Base-by-base conservation (phyloP, 495 filamentous ascomycete species). In the Podospora australis region DNA sequence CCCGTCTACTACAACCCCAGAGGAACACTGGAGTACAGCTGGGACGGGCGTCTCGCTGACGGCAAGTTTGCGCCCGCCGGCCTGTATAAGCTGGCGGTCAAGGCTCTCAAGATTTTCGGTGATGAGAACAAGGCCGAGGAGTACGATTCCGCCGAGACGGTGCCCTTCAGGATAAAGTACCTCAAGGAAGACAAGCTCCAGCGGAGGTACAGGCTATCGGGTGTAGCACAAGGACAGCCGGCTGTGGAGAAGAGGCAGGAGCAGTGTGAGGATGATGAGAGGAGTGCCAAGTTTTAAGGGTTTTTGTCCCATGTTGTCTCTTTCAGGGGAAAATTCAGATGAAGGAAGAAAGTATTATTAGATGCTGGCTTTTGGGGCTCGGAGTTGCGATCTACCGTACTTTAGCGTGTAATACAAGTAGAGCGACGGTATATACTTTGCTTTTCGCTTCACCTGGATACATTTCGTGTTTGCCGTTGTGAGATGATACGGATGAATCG, bases 71-170 rank as follows among this genome's bases (percentile, higher is more conserved):
- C 69, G 13, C 56, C 65, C 16, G 59, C 65, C n/a, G 75, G 72
- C 16, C 36, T 52, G 11, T 78, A 78, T 58, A 69, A 66, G 54
- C 57, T 73, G 22, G 62, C 50, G 2, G 56, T 74, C 36, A 63
- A 64, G 55, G 72, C 70, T 23, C 54, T 75, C 49, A 62, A 60
- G 39, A 67, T 75, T 39, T 72, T 68, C 30, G 72, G 72, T 0
- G 55, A 75, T 28, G 48, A 52, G 11, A 38, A 53, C 1, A 39
- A 55, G 41, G 48, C 42, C 5, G 46, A 26, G 6, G 69, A 74
- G 25, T 74, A 69, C 36, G 70, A 74, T 32, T 47, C 46, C 0
- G 50, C 56, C 13, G 66, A 70, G 49, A 60, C 69, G 14, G 58
- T 61, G 11, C 17, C 48, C 9, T 74, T 74, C 44, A 59, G 46